phyloP scores from a whole-genome alignment of 2,329 filamentous ascomycete species.

The Epichloe gansuensis region DNA sequence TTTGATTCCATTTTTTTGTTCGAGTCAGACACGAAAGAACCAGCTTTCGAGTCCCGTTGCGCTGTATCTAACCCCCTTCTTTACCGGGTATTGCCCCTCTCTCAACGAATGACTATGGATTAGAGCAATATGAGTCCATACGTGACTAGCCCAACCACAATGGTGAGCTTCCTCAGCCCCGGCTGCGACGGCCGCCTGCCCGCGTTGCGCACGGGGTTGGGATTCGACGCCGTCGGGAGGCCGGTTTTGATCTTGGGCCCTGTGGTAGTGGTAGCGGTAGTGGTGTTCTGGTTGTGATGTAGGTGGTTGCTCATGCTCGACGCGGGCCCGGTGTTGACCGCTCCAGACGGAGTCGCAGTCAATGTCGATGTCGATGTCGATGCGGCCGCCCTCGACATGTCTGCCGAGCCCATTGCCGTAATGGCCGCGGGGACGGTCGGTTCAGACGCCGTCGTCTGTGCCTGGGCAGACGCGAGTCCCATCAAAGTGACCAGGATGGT shows the following conservation, averaged over 20 bases:
- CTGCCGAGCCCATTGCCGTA: neutral
- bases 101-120: neutral
- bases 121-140: conserved; percentile 6
- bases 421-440: neutral
- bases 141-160: conserved; percentile 5
- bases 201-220: neutral
- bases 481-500: neutral
- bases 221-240: neutral
- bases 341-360: neutral
- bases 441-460: neutral
- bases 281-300: neutral
- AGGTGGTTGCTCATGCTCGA: neutral
- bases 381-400: neutral
- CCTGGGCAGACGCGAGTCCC: conserved; percentile 3
- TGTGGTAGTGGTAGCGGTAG: neutral
- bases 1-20: too few species aligned
- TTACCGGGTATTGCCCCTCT: too few species aligned
- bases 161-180: conserved; percentile 4
- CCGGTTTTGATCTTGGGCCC: neutral
- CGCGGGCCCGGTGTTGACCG: neutral
- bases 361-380: neutral
- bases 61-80: too few species aligned
- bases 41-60: neutral
- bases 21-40: neutral
- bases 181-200: conserved; percentile 5